These are phyloP conservation scores for Xylaria curta DNA, from an alignment of 495 filamentous ascomycete genomes.

Conservation along the genomic window DNA sequence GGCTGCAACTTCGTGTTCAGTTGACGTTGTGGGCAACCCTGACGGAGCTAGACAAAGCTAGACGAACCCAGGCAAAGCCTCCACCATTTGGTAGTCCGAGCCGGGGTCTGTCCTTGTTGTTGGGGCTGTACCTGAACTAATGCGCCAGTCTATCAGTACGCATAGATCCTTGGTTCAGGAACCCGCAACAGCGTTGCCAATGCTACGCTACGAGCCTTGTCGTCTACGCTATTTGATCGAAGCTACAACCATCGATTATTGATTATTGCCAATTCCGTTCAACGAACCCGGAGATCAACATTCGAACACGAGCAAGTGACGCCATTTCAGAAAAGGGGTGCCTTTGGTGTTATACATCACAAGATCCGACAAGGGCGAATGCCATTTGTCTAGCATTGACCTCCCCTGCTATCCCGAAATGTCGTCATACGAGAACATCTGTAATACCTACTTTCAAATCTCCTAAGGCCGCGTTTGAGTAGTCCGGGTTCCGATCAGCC, in stretches of 20 bases:
- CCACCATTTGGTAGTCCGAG: slow-evolving; percentile 12
- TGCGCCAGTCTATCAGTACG: slow-evolving; percentile 9
- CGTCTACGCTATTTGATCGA: slow-evolving; percentile 5
- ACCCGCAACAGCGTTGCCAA: slow-evolving; percentile 12
- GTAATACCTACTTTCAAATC: slow-evolving; percentile 6
- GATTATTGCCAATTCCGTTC: neutral
- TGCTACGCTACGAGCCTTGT: slow-evolving; percentile 17
- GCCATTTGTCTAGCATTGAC: slow-evolving; percentile 13
- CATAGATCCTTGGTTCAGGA: slow-evolving; percentile 9
- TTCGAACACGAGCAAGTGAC: slow-evolving; percentile 23
- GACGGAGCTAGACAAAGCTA: slow-evolving; percentile 1
- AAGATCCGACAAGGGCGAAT: slow-evolving; percentile 2
- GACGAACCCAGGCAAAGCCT: slow-evolving; percentile 5
- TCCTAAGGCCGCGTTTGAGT: slow-evolving; percentile 1
- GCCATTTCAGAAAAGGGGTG: slow-evolving; percentile 23
- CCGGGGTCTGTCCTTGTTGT: slow-evolving; percentile 11
- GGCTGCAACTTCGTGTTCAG: slow-evolving; percentile 25
- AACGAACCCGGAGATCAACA: slow-evolving; percentile 5
- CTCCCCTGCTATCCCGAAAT: slow-evolving; percentile 7
- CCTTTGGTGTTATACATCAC: neutral
- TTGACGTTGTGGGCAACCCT: slow-evolving; percentile 10
- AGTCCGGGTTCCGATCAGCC: slow-evolving; percentile 15
- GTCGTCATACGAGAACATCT: slow-evolving; percentile 26
- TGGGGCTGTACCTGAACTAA: slow-evolving; percentile 26
- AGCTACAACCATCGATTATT: slow-evolving; percentile 12